phyloP scores from a whole-genome alignment of 257 asterid genomes.

The Rehmannia glutinosa region DNA sequence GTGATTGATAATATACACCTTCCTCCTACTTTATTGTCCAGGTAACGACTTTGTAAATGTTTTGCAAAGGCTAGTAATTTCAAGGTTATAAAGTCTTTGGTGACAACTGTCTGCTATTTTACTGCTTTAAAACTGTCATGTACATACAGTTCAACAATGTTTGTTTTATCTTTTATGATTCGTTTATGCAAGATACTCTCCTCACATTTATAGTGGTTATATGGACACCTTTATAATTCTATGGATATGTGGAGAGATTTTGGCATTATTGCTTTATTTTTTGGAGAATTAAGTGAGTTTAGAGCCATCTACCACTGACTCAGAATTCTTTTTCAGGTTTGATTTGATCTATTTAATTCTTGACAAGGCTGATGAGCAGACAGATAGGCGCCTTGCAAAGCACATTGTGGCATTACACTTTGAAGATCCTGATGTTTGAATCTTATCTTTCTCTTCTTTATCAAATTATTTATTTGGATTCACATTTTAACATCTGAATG shows the following conservation, averaged over 20 bases:
- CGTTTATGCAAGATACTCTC: neutral
- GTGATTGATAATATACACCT: constrained; percentile 97
- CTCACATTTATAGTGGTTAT: neutral
- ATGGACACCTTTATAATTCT: neutral
- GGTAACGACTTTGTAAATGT: constrained; percentile 37
- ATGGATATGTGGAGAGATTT: too few species aligned
- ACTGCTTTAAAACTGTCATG: too few species aligned
- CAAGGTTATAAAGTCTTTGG: too few species aligned
- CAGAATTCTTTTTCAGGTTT: constrained; percentile 59
- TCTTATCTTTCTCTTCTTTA: constrained; percentile 5
- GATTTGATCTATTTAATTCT: constrained; percentile 94
- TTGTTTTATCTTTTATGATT: neutral
- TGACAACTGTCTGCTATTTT: neutral
- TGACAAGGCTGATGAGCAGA: constrained; percentile 95
- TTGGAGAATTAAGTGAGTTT: too few species aligned
- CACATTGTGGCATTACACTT: constrained; percentile 95
- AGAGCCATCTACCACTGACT: too few species aligned
- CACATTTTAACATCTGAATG: constrained; percentile 13
- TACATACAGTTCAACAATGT: neutral
- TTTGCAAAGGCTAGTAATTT: neutral
- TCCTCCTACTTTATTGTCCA: constrained; percentile 90
- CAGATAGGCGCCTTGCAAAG: constrained; percentile 94
- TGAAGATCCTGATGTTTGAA: constrained; percentile 72
- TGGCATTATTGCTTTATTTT: neutral
- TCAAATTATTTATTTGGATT: neutral